Conservation (phyloP, 2,329 filamentous ascomycete genomes). For the Diaporthe velutina region DNA sequence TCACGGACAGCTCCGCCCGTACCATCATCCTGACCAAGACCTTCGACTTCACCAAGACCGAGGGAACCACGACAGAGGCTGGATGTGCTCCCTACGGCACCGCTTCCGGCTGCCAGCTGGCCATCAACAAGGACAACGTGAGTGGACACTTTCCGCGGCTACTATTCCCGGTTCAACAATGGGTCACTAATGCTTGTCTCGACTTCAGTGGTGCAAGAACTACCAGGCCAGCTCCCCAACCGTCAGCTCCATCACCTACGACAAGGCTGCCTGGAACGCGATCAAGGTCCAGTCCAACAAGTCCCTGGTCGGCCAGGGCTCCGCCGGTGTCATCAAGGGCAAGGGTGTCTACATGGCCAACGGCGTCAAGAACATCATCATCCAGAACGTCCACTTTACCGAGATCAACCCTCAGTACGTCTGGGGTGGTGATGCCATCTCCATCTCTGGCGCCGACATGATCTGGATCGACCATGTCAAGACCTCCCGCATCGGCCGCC, state of each 20-base stretch:
- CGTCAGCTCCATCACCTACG: conserved; percentile 56
- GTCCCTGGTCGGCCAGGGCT: conserved; percentile 66
- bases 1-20: conserved; percentile 65
- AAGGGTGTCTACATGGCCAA: conserved; percentile 65
- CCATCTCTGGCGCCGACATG: conserved; percentile 55
- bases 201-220: conserved; percentile 64
- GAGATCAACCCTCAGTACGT: conserved; percentile 69
- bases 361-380: conserved; percentile 68
- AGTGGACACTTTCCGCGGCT: not conserved
- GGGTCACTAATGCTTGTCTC: not conserved
- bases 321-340: conserved; percentile 67
- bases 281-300: conserved; percentile 70
- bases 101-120: conserved; percentile 64
- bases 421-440: conserved; percentile 72
- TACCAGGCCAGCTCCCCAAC: conserved; percentile 65
- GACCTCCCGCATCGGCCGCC: conserved; percentile 69
- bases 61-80: conserved; percentile 63
- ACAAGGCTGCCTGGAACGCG: conserved; percentile 64
- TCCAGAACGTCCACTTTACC: conserved; percentile 70
- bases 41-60: conserved; percentile 67
- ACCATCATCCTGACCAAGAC: conserved; percentile 70
- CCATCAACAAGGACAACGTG: conserved; percentile 68
- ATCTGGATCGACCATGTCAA: conserved; percentile 40
- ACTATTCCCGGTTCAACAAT: not conserved
- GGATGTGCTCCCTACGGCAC: conserved; percentile 73